These are phyloP conservation scores for Zygosaccharomyces pseudobailii DNA, from an alignment of 1,139 yeast genomes.

Conservation along the genomic window DNA sequence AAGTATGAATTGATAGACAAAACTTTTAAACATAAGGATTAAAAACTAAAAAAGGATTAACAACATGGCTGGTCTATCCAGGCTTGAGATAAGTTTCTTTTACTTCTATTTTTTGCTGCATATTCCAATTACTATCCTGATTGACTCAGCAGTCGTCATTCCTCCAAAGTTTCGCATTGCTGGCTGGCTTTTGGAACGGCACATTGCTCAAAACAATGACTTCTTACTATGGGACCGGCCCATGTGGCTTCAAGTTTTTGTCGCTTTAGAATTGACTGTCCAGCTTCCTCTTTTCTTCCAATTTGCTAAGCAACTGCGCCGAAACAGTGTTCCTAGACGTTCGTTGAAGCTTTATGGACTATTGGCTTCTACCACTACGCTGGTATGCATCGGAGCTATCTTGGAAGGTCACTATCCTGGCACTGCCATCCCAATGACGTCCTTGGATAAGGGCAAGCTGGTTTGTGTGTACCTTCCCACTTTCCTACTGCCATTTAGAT, in stretches of 20 bases:
- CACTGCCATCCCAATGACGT: conserved; percentile 13
- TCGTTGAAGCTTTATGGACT: conserved; percentile 25
- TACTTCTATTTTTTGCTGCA: conserved; percentile 53
- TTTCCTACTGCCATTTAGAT: conserved; percentile 25
- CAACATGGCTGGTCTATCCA: conserved; percentile 6
- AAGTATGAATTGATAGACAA: neutral
- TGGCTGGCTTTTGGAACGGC: conserved; percentile 47
- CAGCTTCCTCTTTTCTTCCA: conserved; percentile 73
- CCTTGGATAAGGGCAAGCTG: conserved; percentile 19
- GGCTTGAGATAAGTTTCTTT: conserved; percentile 38
- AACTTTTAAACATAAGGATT: neutral
- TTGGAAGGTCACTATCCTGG: conserved; percentile 28
- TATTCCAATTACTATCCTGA: conserved; percentile 65
- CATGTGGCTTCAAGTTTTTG: conserved; percentile 67
- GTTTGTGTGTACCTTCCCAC: conserved; percentile 28
- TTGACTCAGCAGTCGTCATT: conserved; percentile 69
- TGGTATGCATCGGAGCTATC: conserved; percentile 25
- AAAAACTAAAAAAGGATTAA: conserved; percentile 36
- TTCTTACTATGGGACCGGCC: conserved; percentile 57
- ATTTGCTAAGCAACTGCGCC: conserved; percentile 19
- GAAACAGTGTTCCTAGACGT: conserved; percentile 1
- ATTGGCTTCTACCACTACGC: conserved; percentile 30
- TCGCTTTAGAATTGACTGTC: conserved; percentile 61
- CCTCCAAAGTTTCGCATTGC: conserved; percentile 56
- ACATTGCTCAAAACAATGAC: conserved; percentile 62